Conservation (phyloP, 202 grass and related monocot species). For the Carex sylvatica region DNA sequence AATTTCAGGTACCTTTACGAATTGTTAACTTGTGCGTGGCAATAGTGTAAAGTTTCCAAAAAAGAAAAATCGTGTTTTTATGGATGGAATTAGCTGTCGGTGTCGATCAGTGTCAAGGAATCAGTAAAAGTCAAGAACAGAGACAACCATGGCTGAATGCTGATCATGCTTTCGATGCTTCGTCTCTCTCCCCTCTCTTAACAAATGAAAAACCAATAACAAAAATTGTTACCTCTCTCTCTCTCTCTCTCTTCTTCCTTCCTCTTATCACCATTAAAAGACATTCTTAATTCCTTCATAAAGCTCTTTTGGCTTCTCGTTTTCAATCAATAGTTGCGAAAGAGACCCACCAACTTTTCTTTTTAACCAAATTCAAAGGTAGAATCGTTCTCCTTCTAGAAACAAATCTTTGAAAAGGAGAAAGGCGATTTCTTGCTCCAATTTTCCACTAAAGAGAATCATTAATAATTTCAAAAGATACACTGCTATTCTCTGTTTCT, state of each 20-base stretch:
- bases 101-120: constrained; percentile 24
- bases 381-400: background rate
- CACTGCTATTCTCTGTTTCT: constrained; percentile 16
- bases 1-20: background rate
- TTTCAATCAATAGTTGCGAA: background rate
- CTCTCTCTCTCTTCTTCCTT: background rate
- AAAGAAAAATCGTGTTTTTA: background rate
- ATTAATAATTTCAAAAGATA: background rate
- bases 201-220: constrained; percentile 28
- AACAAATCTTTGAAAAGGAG: constrained; percentile 18
- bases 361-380: background rate
- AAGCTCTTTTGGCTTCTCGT: background rate
- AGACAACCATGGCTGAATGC: background rate
- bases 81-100: constrained; percentile 32
- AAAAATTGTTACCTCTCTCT: background rate
- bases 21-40: background rate
- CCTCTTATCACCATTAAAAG: constrained; percentile 18
- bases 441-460: background rate
- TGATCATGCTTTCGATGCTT: constrained; percentile 29
- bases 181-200: background rate
- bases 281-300: background rate
- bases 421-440: constrained; percentile 9
- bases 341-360: background rate
- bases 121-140: constrained; percentile 30
- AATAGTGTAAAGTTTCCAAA: background rate